Evolutionary conservation across 225 moss, liverwort and hornwort species (phyloP), one percentile per base, ranked within the genome.

Genomic region (Polytrichum commune): DNA sequence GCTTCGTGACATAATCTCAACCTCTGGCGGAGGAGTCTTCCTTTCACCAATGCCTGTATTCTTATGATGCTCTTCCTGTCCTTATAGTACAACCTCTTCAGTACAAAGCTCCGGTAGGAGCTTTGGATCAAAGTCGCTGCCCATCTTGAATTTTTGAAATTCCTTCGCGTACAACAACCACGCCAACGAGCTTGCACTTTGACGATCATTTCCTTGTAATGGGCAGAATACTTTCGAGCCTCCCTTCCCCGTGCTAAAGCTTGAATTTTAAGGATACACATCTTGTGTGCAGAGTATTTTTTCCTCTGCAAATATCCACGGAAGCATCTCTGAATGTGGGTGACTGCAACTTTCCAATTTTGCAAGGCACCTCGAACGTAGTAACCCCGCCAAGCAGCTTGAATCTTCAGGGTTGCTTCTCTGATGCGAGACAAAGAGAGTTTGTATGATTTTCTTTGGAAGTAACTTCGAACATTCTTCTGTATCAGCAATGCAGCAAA

Each of bases 91-190:
- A 78, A 25, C 53, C 32, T 76, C 63, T 74, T 81, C 57, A 78
- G 77, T 60, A 76, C 60, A 76, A 74, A 71, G 35, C 73, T 66
- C 73, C 76, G 64, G 68, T 79, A 78, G 33, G 25, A 62, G 56
- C 78, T 81, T 55, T 87, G 86, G 70, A 87, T 87, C 19, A 35
- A 70, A 53, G 74, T 65, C 53, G 80, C 82, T 28, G 86, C 83
- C 4, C 55, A 29, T 32, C 55, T 69, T 63, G 54, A 69, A 22
- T 61, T 29, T 57, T 65, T 54, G 27, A 85, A 67, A 53, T 65
- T 72, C 19, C 69, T 62, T 74, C 78, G 60, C 55, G 7, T 24
- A 24, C 58, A 58, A 20, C 6, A 24, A 23, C 66, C 74, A 18
- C 64, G 66, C 65, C 65, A 65, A 54, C 22, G 28, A n/a, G 29